phyloP scores from a whole-genome alignment of 805 yeast genomes.

The Komagataella mondaviorum region DNA sequence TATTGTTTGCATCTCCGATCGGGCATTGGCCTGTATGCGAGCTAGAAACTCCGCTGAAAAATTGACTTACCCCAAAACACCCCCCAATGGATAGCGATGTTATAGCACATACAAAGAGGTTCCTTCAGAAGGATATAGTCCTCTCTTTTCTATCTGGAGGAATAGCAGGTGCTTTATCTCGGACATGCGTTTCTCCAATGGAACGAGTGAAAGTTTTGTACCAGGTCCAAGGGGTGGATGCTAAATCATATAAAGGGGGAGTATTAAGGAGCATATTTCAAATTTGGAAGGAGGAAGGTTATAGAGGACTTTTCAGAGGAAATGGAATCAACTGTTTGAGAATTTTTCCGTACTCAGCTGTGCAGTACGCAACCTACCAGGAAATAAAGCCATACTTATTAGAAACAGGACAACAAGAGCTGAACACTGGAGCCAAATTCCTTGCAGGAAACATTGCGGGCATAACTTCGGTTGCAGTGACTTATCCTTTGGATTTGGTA shows the following conservation, averaged over 20 bases:
- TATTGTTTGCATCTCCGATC: not conserved
- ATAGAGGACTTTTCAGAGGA: conserved; percentile 81
- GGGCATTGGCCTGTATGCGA: not conserved
- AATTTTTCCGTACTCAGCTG: conserved; percentile 89
- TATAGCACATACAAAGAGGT: not conserved
- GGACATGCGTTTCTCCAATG: conserved; percentile 90
- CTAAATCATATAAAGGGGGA: conserved; percentile 44
- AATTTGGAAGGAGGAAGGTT: conserved; percentile 87
- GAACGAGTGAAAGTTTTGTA: conserved; percentile 87
- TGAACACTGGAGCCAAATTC: conserved; percentile 46
- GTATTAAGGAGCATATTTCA: conserved; percentile 59
- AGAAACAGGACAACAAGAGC: conserved; percentile 15
- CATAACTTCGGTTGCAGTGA: conserved; percentile 59
- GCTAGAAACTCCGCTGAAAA: not conserved
- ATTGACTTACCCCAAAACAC: not conserved
- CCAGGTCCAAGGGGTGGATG: conserved; percentile 60
- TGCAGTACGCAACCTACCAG: conserved; percentile 82
- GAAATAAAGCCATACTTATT: conserved; percentile 27
- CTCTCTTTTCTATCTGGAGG: conserved; percentile 67
- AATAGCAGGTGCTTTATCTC: conserved; percentile 64
- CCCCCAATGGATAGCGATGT: not conserved
- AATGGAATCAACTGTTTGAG: conserved; percentile 83
- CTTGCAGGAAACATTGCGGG: conserved; percentile 78
- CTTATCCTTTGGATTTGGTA: conserved; percentile 87
- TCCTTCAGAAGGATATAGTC: conserved; percentile 32